phyloP scores from a whole-genome alignment of 164 flowering plant species.

The Macadamia tetraphylla region DNA sequence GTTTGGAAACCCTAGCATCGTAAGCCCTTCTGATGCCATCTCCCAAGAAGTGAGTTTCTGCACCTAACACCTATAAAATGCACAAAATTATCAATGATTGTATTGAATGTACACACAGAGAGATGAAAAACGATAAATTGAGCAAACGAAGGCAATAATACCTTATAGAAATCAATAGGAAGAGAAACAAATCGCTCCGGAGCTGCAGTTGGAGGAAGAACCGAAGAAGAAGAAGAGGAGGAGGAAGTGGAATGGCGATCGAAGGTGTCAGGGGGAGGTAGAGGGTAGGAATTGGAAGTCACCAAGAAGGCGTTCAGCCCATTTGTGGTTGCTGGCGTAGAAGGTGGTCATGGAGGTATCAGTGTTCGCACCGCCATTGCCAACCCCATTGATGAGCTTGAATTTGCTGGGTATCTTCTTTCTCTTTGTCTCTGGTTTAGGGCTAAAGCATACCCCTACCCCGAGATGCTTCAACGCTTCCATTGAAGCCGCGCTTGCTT shows the following conservation, averaged over 20 bases:
- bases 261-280: slow-evolving; percentile 15
- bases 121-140: slow-evolving; percentile 5
- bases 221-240: slow-evolving; percentile 17
- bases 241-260: slow-evolving; percentile 13
- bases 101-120: not conserved
- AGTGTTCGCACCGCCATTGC: not conserved
- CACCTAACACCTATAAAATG: slow-evolving; percentile 46
- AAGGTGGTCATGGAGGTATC: slow-evolving; percentile 22
- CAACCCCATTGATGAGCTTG: not conserved
- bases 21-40: slow-evolving; percentile 83
- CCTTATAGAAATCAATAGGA: slow-evolving; percentile 79
- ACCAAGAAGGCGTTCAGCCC: slow-evolving; percentile 92
- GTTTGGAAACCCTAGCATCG: slow-evolving; percentile 76
- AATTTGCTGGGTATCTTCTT: slow-evolving; percentile 10
- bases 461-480: slow-evolving; percentile 36
- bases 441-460: slow-evolving; percentile 23
- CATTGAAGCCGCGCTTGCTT: slow-evolving; percentile 17
- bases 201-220: slow-evolving; percentile 29
- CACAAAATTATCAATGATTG: not conserved
- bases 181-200: slow-evolving; percentile 59
- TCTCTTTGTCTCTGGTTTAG: slow-evolving; percentile 9
- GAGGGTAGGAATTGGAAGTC: slow-evolving; percentile 72
- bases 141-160: not conserved
- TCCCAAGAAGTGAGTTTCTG: slow-evolving; percentile 77
- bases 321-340: slow-evolving; percentile 78